phyloP scores from a whole-genome alignment of 108 stramenopile genomes.

The Cyclotella sp. region DNA sequence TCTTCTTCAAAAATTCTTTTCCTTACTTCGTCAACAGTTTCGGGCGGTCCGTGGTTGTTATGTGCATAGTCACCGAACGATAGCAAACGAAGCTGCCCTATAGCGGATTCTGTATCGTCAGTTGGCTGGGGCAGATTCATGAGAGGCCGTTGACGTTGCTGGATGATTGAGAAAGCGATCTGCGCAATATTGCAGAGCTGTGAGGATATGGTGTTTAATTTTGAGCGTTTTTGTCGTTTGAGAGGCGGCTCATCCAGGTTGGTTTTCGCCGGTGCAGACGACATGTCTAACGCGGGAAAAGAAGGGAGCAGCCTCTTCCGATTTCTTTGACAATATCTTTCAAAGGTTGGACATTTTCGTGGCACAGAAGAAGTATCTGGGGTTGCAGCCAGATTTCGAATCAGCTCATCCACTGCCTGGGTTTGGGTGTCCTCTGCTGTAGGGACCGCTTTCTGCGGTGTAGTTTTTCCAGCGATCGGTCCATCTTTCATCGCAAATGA shows the following conservation, averaged over 20 bases:
- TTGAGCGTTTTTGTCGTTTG: slow-evolving; percentile 36
- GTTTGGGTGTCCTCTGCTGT: neutral
- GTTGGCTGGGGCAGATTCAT: slow-evolving; percentile 66
- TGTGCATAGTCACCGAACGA: slow-evolving; percentile 45
- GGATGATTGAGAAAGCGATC: slow-evolving; percentile 43
- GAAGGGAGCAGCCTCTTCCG: slow-evolving; percentile 52
- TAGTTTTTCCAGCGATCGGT: neutral
- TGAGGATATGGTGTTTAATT: slow-evolving; percentile 18
- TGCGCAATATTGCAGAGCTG: slow-evolving; percentile 23
- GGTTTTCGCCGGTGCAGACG: neutral
- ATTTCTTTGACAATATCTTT: slow-evolving; percentile 60
- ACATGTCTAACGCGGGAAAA: slow-evolving; percentile 7
- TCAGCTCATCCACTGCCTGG: slow-evolving; percentile 19
- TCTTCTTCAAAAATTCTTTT: neutral
- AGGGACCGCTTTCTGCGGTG: neutral
- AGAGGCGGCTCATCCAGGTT: neutral
- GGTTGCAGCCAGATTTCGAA: slow-evolving; percentile 39
- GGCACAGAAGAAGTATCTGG: slow-evolving; percentile 55
- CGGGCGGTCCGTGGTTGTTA: slow-evolving; percentile 12
- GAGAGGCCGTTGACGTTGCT: slow-evolving; percentile 43
- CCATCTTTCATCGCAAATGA: slow-evolving; percentile 21
- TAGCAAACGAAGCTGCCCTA: slow-evolving; percentile 66
- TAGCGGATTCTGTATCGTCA: slow-evolving; percentile 64
- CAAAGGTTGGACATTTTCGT: slow-evolving; percentile 60
- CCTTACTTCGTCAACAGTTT: slow-evolving; percentile 15